Evolutionary conservation across 495 filamentous ascomycete genomes (phyloP).

Genomic region (Neurospora discreta): DNA sequence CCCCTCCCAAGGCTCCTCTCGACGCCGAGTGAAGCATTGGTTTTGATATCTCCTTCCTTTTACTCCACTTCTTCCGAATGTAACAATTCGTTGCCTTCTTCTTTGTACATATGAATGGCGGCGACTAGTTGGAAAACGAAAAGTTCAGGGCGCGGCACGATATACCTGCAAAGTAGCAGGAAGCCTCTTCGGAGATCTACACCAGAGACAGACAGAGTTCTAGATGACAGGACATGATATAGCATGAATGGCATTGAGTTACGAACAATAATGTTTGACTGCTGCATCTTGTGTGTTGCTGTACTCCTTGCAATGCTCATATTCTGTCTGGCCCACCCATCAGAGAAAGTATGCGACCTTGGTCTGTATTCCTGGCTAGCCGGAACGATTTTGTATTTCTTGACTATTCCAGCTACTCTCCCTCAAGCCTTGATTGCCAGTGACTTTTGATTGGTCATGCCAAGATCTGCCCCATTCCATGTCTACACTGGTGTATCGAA

Average conservation of each 20-base stretch:
- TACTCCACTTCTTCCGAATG: background rate
- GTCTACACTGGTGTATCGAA: background rate
- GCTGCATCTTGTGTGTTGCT: background rate
- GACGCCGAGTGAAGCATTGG: constrained; percentile 52
- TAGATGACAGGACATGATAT: background rate
- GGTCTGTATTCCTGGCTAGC: no score
- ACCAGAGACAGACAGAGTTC: background rate
- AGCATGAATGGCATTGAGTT: background rate
- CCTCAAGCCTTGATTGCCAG: background rate
- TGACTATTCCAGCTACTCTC: background rate
- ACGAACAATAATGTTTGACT: background rate
- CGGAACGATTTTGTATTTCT: no score
- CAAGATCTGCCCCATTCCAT: background rate
- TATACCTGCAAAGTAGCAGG: background rate
- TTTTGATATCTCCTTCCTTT: background rate
- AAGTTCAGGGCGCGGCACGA: background rate
- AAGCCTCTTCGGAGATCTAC: background rate
- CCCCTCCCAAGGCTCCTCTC: constrained; percentile 46
- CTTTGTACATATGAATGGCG: background rate
- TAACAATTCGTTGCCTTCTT: background rate
- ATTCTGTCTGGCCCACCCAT: no score
- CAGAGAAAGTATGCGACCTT: no score
- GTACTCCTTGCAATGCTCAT: no score
- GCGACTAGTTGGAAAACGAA: background rate
- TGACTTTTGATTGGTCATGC: background rate